Evolutionary conservation across 345 rosid species (phyloP), one percentile per base, ranked within the genome.

Genomic region (Psidium friedrichsthalianum): DNA sequence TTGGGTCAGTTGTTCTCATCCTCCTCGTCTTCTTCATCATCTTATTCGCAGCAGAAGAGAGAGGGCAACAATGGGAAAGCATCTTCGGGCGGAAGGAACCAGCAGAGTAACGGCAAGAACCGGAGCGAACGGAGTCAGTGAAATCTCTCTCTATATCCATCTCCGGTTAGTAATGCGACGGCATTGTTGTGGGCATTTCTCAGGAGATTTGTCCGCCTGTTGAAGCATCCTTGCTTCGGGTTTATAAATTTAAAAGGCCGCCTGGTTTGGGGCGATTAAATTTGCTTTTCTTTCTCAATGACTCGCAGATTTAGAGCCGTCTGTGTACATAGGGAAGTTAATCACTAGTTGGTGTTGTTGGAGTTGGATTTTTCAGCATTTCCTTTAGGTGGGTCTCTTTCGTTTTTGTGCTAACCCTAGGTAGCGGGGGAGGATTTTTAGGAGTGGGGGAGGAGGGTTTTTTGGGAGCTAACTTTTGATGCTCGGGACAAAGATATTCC

Each of bases 1-100:
- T 90, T 90, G 82, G 93, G 94, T 4, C 93, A 93, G n/a, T 88
- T 93, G 64, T 90, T 94, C 80, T 90, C 94, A 47, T 84, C 94
- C 56, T 55, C 57, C 10, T 20, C 80, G 47, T 2, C 47, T 12
- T 69, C 47, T 18, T 69, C 80, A 1, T 69, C 47, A 18, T 69
- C 80, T 36, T 40, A 69, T 69, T 32, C 47, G 80, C 80, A 69
- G 80, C 93, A 92, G 27, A 92, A 92, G 88, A 90, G 32, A 81
- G 90, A 83, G 3, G 56, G 51, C 84, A 78, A 69, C 80, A 83
- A 84, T 69, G 81, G 82, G 25, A 59, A 12, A 55, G 78, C 84
- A 15, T 59, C 44, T 29, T 53, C 84, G 24, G 56, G 44, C n/a
- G 84, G 78, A 49, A 56, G 83, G 44, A 53, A 51, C 54, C 84